These are phyloP conservation scores for Mycosphaerella arachidis DNA, from an alignment of 2,329 filamentous ascomycete species.

Conservation along the genomic window DNA sequence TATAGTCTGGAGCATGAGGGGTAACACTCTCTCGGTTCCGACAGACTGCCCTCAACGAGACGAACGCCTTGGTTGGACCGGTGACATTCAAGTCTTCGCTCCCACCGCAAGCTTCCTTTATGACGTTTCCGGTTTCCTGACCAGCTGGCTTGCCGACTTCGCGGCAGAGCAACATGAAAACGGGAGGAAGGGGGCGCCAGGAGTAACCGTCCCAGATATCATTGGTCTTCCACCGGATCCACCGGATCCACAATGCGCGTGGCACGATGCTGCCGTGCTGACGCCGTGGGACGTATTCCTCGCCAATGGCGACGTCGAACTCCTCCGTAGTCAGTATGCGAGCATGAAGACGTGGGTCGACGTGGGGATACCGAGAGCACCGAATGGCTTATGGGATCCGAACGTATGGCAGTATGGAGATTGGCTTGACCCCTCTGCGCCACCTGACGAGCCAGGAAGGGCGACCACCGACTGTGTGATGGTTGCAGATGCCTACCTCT, in stretches of 20 bases:
- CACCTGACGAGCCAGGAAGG: too few relatives aligned
- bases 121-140: constrained; percentile 49
- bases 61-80: constrained; percentile 53
- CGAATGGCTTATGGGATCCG: too few relatives aligned
- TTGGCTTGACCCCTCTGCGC: too few relatives aligned
- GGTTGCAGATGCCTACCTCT: too few relatives aligned
- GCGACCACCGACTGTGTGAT: too few relatives aligned
- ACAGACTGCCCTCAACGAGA: constrained; percentile 57
- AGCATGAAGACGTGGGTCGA: constrained; percentile 38
- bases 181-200: too few relatives aligned
- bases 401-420: too few relatives aligned
- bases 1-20: constrained; percentile 53
- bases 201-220: constrained; percentile 2
- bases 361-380: too few relatives aligned
- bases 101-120: constrained; percentile 53
- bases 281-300: constrained; percentile 36
- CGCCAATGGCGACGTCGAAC: constrained; percentile 32
- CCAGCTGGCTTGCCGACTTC: constrained; percentile 49
- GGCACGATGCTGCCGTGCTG: constrained; percentile 39
- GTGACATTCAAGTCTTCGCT: constrained; percentile 49
- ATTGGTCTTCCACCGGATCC: constrained; percentile 19
- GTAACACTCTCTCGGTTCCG: constrained; percentile 55
- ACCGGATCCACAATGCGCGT: constrained; percentile 32
- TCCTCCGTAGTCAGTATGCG: constrained; percentile 35
- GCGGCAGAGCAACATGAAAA: constrained; percentile 32